Conservation (phyloP, 108 stramenopile genomes). For the Cyclotella atomus region DNA sequence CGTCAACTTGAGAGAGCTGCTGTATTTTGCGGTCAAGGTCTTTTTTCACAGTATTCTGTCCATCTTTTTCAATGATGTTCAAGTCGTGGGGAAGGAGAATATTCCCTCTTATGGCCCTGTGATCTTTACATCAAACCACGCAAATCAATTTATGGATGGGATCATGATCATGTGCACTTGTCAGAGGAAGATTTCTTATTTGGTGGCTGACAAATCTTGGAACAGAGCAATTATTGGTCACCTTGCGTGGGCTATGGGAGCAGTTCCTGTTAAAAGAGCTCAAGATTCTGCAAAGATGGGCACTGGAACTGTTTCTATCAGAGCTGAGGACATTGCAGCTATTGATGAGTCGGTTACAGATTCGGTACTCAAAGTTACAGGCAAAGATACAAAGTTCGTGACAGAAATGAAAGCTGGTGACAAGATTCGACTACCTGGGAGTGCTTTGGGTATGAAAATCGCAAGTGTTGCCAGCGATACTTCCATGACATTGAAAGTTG, state of each 20-base stretch:
- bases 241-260: constrained; percentile 91
- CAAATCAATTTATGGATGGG: constrained; percentile 97
- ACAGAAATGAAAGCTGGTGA: constrained; percentile 66
- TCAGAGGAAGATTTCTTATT: constrained; percentile 86
- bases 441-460: constrained; percentile 68
- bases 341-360: constrained; percentile 8
- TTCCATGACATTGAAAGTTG: constrained; percentile 47
- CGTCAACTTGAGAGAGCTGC: constrained; percentile 77
- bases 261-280: constrained; percentile 93
- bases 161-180: constrained; percentile 90
- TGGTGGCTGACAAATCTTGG: constrained; percentile 95
- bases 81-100: constrained; percentile 90
- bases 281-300: constrained; percentile 84
- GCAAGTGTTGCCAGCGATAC: constrained; percentile 64
- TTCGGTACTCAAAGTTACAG: constrained; percentile 50
- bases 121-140: constrained; percentile 96
- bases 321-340: not conserved
- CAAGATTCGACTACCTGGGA: constrained; percentile 72
- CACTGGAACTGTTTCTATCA: constrained; percentile 53
- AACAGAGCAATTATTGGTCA: constrained; percentile 90
- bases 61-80: constrained; percentile 89
- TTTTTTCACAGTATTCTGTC: constrained; percentile 88
- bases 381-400: constrained; percentile 64
- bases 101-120: constrained; percentile 93
- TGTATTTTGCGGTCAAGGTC: constrained; percentile 84